These are phyloP conservation scores for Syzygium aqueum DNA, from an alignment of 345 rosid genomes.

Conservation along the genomic window DNA sequence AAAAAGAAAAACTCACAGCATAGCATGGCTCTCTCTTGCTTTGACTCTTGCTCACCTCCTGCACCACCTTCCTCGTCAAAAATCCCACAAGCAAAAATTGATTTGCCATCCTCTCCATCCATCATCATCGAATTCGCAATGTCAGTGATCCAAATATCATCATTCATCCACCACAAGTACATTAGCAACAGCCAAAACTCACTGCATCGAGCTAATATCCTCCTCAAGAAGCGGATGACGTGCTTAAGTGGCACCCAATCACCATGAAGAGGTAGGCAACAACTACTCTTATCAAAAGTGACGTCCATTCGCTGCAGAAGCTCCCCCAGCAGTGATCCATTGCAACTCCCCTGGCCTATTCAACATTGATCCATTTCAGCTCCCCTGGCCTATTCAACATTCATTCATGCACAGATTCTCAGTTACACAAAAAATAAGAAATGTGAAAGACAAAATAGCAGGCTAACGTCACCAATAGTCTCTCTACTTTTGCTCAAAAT, in stretches of 20 bases:
- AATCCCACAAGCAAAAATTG: background rate
- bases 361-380: conserved; percentile 61
- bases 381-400: conserved; percentile 70
- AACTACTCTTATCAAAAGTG: background rate
- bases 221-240: background rate
- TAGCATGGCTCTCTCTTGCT: background rate
- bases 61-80: background rate
- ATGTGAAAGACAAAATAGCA: background rate
- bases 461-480: background rate
- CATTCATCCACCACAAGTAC: background rate
- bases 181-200: background rate
- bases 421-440: background rate
- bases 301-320: background rate
- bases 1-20: background rate
- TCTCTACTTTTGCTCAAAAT: background rate
- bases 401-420: background rate
- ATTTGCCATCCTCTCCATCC: background rate
- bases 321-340: conserved; percentile 36
- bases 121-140: background rate
- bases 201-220: background rate
- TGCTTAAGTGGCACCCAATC: background rate
- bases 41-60: background rate
- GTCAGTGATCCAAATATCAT: background rate
- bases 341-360: conserved; percentile 79
- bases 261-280: background rate